Evolutionary conservation across 768 basidiomycete species (phyloP).

Genomic region (Agaricus subrufescens): DNA sequence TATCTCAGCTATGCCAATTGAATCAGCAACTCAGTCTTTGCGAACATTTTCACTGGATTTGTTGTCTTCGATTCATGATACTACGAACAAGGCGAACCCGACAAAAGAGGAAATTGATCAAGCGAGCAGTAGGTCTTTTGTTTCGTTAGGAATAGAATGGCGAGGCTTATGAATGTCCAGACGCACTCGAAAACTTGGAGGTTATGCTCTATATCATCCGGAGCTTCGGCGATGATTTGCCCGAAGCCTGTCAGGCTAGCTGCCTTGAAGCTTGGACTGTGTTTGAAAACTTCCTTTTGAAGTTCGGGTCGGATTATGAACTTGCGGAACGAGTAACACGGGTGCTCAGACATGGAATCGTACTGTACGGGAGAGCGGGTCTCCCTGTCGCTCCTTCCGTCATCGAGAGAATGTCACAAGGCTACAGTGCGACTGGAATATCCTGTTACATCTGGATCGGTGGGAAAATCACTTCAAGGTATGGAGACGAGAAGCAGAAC

Average conservation of each 20-base stretch:
- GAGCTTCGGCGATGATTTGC: conserved; percentile 79
- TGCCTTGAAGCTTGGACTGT: conserved; percentile 79
- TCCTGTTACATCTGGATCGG: conserved; percentile 93
- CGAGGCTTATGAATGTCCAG: conserved; percentile 30
- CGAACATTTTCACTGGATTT: conserved; percentile 85
- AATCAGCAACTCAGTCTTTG: conserved; percentile 80
- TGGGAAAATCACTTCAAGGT: conserved; percentile 78
- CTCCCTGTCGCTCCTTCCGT: conserved; percentile 67
- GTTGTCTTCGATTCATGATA: conserved; percentile 66
- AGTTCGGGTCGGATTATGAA: conserved; percentile 71
- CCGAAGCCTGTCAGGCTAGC: conserved; percentile 71
- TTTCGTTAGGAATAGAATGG: not conserved
- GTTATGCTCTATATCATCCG: conserved; percentile 84
- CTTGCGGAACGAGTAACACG: conserved; percentile 82
- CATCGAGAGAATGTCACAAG: conserved; percentile 66
- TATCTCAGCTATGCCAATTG: conserved; percentile 91
- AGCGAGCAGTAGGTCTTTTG: conserved; percentile 55
- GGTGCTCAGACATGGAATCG: conserved; percentile 78
- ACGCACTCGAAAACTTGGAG: conserved; percentile 88
- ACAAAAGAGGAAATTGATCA: conserved; percentile 69
- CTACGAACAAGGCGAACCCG: conserved; percentile 47
- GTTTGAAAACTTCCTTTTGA: conserved; percentile 74
- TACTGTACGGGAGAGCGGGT: conserved; percentile 68
- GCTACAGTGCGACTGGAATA: conserved; percentile 77
- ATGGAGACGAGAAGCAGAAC: conserved; percentile 57